Evolutionary conservation across 2,329 filamentous ascomycete genomes (phyloP).

Genomic region (Rutstroemia sp.): DNA sequence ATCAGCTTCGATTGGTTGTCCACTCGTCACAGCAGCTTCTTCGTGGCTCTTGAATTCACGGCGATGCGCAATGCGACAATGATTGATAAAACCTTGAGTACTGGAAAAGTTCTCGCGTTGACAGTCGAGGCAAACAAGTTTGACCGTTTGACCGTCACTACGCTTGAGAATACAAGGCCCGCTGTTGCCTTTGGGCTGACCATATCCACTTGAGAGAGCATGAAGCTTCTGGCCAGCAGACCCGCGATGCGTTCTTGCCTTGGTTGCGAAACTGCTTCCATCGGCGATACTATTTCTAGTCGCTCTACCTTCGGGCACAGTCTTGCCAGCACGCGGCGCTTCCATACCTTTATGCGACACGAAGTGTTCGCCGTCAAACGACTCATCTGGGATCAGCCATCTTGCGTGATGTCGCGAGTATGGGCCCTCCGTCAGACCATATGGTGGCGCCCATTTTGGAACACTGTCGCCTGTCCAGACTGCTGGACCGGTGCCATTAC

Average conservation of each 20-base stretch:
- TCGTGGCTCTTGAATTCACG: constrained; percentile 94
- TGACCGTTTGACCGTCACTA: constrained; percentile 78
- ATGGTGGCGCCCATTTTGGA: constrained; percentile 76
- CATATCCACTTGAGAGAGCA: constrained; percentile 62
- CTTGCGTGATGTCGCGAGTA: constrained; percentile 92
- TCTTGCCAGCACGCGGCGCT: constrained; percentile 32
- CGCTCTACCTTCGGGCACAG: constrained; percentile 60
- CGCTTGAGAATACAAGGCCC: constrained; percentile 80
- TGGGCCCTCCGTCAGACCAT: constrained; percentile 84
- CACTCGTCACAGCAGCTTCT: constrained; percentile 81
- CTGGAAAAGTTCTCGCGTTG: constrained; percentile 87
- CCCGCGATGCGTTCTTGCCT: constrained; percentile 50
- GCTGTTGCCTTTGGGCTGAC: constrained; percentile 70
- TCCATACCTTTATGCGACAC: constrained; percentile 29
- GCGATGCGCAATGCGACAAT: constrained; percentile 92
- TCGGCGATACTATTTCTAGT: constrained; percentile 71
- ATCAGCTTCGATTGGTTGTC: constrained; percentile 69
- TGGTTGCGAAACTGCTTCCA: constrained; percentile 34
- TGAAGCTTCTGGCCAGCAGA: constrained; percentile 58
- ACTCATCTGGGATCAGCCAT: constrained; percentile 86
- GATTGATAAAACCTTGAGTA: constrained; percentile 98
- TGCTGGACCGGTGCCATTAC: constrained; percentile 66
- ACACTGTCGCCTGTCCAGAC: constrained; percentile 56
- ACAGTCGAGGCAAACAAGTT: constrained; percentile 85
- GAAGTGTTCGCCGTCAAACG: constrained; percentile 64